Evolutionary conservation across 2,329 filamentous ascomycete species (phyloP).

Genomic region (Aphanoascus verrucosus): DNA sequence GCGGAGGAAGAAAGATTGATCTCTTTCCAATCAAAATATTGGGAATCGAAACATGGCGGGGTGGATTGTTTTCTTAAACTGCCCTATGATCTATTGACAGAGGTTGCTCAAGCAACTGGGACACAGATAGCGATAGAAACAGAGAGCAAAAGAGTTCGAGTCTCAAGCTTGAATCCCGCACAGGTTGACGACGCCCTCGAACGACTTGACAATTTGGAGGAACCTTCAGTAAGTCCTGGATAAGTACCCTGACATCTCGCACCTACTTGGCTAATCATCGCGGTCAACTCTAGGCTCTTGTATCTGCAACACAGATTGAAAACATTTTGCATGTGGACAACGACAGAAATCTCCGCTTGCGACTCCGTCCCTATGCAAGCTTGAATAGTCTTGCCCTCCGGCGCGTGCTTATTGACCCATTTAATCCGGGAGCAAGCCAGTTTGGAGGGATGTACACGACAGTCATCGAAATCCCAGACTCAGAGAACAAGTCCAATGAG

Average conservation of each 20-base stretch:
- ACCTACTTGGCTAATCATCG: background rate
- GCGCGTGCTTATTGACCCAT: slow-evolving; percentile 21
- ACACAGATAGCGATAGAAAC: slow-evolving; percentile 21
- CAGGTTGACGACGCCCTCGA: slow-evolving; percentile 24
- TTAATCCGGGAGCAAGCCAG: slow-evolving; percentile 7
- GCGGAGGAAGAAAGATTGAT: background rate
- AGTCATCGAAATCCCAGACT: slow-evolving; percentile 15
- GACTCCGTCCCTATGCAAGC: slow-evolving; percentile 18
- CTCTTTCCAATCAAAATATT: slow-evolving; percentile 18
- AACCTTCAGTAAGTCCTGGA: slow-evolving; percentile 21
- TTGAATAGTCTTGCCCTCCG: slow-evolving; percentile 17
- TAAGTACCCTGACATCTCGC: background rate
- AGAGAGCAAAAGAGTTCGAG: slow-evolving; percentile 19
- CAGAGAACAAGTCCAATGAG: slow-evolving; percentile 12
- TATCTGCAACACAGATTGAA: slow-evolving; percentile 14
- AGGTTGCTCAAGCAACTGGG: slow-evolving; percentile 22
- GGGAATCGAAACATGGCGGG: slow-evolving; percentile 17
- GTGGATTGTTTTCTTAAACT: slow-evolving; percentile 20
- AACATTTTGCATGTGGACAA: slow-evolving; percentile 18
- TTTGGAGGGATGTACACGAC: slow-evolving; percentile 22
- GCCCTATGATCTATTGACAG: slow-evolving; percentile 18
- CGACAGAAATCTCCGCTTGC: slow-evolving; percentile 12
- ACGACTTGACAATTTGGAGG: slow-evolving; percentile 23
- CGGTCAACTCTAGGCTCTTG: slow-evolving; percentile 16
- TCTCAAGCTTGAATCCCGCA: slow-evolving; percentile 18